Evolutionary conservation across 495 filamentous ascomycete species (phyloP), one percentile per base, ranked within the genome.

Genomic region (Penicillium bialowiezense): DNA sequence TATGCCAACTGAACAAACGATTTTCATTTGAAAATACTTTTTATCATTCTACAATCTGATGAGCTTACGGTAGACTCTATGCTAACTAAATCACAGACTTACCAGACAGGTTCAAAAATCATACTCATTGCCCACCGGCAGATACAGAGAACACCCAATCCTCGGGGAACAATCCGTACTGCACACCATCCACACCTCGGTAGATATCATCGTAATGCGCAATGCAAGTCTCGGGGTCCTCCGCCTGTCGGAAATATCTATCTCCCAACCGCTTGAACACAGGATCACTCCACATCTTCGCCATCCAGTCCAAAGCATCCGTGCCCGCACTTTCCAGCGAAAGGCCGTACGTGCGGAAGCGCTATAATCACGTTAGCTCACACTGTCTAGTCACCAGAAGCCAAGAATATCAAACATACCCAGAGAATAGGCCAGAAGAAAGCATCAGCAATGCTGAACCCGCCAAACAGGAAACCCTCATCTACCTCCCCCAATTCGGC

Each of bases 221-320:
- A 28, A 76, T 58, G 5, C 38, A 44, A 13, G 65, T 68, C 51
- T 68, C 54, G 15, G 73, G 72, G 26, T 66, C 50, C 40, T 70
- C 51, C 0, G 66, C 68, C 44, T 77, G 74, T 20, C 50, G 54
- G 41, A 68, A 68, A 41, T 73, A 77, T 12, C 61, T 60, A 20
- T 60, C 55, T 1, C 29, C 55, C 41, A 76, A 39, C 1, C 34
- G 39, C 46, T 58, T 61, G 17, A 76, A 59, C 7, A 36, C 37
- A 0, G 73, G 70, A 52, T 75, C 69, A 49, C 64, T 71, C 75
- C 75, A 76, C 70, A 78, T 76, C 19, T 56, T 74, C 28, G 52
- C 60, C 60, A 74, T 74, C 74, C 72, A 76, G 5, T 60, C 56
- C 17, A 74, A 45, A 3, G 59, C 71, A 35, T 75, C 70, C 5